phyloP scores from a whole-genome alignment of 768 basidiomycete genomes.

The Amanita pallidorosea region DNA sequence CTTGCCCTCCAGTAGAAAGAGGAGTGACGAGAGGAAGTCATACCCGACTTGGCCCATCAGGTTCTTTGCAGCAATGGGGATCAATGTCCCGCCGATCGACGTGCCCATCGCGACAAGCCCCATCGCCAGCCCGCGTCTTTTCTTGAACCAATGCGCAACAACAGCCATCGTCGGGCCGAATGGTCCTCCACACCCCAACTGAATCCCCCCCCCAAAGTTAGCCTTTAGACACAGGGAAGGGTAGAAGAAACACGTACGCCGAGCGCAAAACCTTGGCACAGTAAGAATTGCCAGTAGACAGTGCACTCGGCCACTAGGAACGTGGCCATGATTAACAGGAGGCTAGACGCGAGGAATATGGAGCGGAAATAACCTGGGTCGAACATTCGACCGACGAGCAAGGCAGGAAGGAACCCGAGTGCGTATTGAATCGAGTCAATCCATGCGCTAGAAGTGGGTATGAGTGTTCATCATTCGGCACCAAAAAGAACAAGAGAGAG shows the following conservation, averaged over 20 bases:
- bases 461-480: background rate
- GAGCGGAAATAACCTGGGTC: slow-evolving; percentile 32
- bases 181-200: slow-evolving; percentile 44
- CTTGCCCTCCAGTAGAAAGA: background rate
- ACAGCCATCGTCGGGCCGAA: slow-evolving; percentile 52
- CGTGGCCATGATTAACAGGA: too few relatives aligned
- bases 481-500: background rate
- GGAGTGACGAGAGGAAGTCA: background rate
- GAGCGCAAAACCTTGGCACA: too few relatives aligned
- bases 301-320: too few relatives aligned
- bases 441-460: slow-evolving; percentile 43
- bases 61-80: slow-evolving; percentile 51
- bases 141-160: slow-evolving; percentile 67
- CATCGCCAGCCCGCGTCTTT: slow-evolving; percentile 45
- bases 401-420: slow-evolving; percentile 49
- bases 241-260: slow-evolving; percentile 23
- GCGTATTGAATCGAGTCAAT: slow-evolving; percentile 74
- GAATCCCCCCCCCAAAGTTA: slow-evolving; percentile 47
- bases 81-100: slow-evolving; percentile 56
- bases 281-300: too few relatives aligned
- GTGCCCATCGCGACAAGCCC: slow-evolving; percentile 59
- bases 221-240: slow-evolving; percentile 62
- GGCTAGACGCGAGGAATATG: too few relatives aligned
- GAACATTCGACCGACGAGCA: slow-evolving; percentile 59
- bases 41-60: slow-evolving; percentile 40